Conservation (phyloP, 2,329 filamentous ascomycete species). For the Hypoxylon sp. region DNA sequence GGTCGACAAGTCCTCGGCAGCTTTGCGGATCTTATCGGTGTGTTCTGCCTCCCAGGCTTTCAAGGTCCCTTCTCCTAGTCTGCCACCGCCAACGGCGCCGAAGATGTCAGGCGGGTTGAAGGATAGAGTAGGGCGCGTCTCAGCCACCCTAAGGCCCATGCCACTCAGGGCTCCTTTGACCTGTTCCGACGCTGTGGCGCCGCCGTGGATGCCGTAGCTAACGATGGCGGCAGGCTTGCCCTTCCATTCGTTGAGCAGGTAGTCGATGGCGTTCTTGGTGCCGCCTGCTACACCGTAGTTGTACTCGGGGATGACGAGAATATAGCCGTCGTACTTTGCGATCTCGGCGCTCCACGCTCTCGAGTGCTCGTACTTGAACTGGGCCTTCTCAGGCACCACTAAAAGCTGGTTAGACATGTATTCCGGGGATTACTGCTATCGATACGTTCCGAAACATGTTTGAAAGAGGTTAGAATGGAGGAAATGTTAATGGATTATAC, state of each 20-base stretch:
- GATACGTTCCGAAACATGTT: not conserved
- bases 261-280: slow-evolving; percentile 75
- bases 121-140: slow-evolving; percentile 52
- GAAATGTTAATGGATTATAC: not conserved
- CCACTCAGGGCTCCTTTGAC: slow-evolving; percentile 50
- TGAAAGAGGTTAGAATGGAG: not conserved
- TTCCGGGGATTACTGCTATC: not conserved
- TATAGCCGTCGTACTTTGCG: slow-evolving; percentile 61
- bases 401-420: slow-evolving; percentile 45
- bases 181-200: slow-evolving; percentile 53
- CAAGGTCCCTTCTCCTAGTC: slow-evolving; percentile 44
- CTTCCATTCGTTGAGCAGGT: slow-evolving; percentile 71
- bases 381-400: slow-evolving; percentile 55
- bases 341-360: slow-evolving; percentile 63
- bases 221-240: slow-evolving; percentile 69
- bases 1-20: slow-evolving; percentile 50
- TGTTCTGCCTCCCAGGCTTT: slow-evolving; percentile 46
- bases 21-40: slow-evolving; percentile 41
- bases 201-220: slow-evolving; percentile 67
- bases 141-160: slow-evolving; percentile 54
- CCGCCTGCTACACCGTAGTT: slow-evolving; percentile 69
- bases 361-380: slow-evolving; percentile 60
- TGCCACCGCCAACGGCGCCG: slow-evolving; percentile 46
- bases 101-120: slow-evolving; percentile 50
- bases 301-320: slow-evolving; percentile 69